phyloP scores from a whole-genome alignment of 2,329 filamentous ascomycete genomes.

The Colletotrichum graminicola region DNA sequence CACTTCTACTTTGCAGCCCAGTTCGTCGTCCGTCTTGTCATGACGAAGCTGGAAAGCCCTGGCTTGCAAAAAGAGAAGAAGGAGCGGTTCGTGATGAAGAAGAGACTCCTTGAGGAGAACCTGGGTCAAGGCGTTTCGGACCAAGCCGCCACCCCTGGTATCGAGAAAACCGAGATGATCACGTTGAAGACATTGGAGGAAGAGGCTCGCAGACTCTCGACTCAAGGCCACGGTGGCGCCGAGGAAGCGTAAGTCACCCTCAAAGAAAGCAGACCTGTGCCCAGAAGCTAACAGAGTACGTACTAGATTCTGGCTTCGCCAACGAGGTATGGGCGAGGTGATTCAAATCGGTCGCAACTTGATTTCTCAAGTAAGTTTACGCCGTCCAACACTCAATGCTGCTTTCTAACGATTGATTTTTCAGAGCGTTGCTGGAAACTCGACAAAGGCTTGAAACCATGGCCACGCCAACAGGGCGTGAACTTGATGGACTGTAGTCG shows the following conservation, averaged over 20 bases:
- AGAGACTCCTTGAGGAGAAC: conserved; percentile 81
- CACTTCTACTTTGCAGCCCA: conserved; percentile 89
- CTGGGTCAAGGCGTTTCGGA: conserved; percentile 69
- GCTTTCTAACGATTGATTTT: background rate
- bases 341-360: conserved; percentile 67
- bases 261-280: background rate
- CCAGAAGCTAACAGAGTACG: conserved; percentile 2
- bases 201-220: conserved; percentile 65
- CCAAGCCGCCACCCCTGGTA: conserved; percentile 59
- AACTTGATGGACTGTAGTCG: background rate
- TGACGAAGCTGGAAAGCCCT: conserved; percentile 86
- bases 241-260: conserved; percentile 63
- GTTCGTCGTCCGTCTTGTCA: conserved; percentile 76
- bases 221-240: conserved; percentile 61
- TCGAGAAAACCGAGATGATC: conserved; percentile 70
- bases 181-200: conserved; percentile 75
- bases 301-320: conserved; percentile 71
- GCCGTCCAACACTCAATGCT: no score
- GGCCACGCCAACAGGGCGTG: background rate
- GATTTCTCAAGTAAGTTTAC: conserved; percentile 60
- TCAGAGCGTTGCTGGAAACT: conserved; percentile 35
- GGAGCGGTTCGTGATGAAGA: conserved; percentile 84
- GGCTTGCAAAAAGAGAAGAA: conserved; percentile 87
- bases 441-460: conserved; percentile 25
- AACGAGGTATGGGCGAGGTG: conserved; percentile 68